These are phyloP conservation scores for Alnus rubra DNA, from an alignment of 306 rosid genomes.

Conservation along the genomic window DNA sequence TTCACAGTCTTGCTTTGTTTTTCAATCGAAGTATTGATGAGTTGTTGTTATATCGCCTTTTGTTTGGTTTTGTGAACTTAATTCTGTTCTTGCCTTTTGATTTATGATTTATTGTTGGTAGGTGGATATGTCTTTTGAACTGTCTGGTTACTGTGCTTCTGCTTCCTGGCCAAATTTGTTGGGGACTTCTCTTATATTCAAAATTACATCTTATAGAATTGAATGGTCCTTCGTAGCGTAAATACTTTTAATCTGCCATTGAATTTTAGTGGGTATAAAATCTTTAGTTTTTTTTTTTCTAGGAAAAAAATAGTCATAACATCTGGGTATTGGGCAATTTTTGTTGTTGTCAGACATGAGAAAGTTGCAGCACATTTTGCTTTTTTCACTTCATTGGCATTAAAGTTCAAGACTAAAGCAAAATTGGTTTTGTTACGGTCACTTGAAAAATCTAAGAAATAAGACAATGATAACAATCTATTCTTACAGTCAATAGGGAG, in stretches of 20 bases:
- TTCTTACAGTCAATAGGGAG: neutral
- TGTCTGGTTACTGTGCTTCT: neutral
- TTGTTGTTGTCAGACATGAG: neutral
- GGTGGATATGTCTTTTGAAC: neutral
- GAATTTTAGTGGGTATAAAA: neutral
- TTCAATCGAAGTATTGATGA: constrained; percentile 9
- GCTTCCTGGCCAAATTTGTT: neutral
- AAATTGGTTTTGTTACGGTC: neutral
- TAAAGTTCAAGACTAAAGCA: constrained; percentile 3
- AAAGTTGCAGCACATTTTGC: neutral
- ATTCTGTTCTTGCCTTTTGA: neutral
- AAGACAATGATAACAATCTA: neutral
- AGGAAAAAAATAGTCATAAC: neutral
- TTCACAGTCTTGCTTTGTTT: neutral
- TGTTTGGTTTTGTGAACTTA: constrained; percentile 1
- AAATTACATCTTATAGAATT: neutral
- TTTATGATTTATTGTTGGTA: neutral
- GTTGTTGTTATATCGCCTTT: neutral
- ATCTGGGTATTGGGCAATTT: neutral
- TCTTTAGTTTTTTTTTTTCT: neutral
- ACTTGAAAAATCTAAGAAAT: neutral
- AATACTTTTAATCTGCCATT: neutral
- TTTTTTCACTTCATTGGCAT: neutral
- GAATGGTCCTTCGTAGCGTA: neutral
- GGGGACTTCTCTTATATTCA: neutral